Percentiles rank a stretch among this genome's conserved stretches.
Conservation (phyloP, 192 early-diverging fungal species). For the Coemansia sp. region DNA sequence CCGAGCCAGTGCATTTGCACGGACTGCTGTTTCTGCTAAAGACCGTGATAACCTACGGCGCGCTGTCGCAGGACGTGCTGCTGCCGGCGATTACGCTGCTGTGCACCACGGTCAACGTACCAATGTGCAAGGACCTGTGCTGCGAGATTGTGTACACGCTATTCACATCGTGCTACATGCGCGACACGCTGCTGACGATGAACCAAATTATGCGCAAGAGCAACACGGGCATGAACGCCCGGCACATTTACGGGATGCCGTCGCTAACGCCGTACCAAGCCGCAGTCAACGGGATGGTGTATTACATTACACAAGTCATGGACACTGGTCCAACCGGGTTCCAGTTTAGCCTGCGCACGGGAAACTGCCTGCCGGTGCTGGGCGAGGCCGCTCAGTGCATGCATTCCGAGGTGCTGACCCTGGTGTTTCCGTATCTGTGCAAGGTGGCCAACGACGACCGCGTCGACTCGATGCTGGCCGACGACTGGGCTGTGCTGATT, state of each 20-base stretch:
- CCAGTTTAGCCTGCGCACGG: conserved; percentile 47
- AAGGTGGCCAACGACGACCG: conserved; percentile 42
- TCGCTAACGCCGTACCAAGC: conserved; percentile 36
- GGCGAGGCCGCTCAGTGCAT: conserved; percentile 39
- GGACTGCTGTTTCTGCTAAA: conserved; percentile 36
- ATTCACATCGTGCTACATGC: conserved; percentile 51
- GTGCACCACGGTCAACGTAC: conserved; percentile 35
- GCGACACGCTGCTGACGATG: conserved; percentile 44
- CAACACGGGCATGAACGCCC: conserved; percentile 18
- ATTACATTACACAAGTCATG: conserved; percentile 49
- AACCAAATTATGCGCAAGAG: conserved; percentile 38
- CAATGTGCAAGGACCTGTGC: conserved; percentile 26
- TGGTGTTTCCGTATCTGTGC: conserved; percentile 48
- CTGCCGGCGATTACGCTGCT: conserved; percentile 24
- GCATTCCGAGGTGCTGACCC: conserved; percentile 34
- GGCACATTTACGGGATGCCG: conserved; percentile 12
- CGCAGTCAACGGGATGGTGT: conserved; percentile 50
- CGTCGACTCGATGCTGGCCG: conserved; percentile 31
- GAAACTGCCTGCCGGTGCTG: conserved; percentile 48
- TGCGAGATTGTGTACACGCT: conserved; percentile 40
- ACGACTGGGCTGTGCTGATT: conserved; percentile 39
- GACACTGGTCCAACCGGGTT: conserved; percentile 43
- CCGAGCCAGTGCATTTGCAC: conserved; percentile 21
- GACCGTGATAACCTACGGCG: conserved; percentile 44
- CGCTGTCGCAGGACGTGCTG: conserved; percentile 27